Conservation (phyloP, 352 stramenopile species). For the Pythium phragmiticola region DNA sequence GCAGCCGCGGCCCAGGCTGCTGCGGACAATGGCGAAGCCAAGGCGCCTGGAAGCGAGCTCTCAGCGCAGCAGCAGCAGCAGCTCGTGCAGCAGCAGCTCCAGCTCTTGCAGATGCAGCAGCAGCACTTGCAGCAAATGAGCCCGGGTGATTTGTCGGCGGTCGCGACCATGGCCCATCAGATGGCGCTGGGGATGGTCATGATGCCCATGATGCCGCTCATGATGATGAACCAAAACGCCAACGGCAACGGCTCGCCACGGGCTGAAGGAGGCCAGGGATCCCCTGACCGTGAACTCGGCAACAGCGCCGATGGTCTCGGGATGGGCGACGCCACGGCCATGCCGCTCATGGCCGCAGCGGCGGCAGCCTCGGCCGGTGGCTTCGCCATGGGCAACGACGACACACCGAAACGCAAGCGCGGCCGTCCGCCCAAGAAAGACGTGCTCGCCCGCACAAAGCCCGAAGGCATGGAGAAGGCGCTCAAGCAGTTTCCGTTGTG, state of each 20-base stretch:
- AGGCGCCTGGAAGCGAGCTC: slow-evolving; percentile 25
- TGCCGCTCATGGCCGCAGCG: slow-evolving; percentile 35
- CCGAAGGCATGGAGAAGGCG: slow-evolving; percentile 44
- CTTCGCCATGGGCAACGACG: slow-evolving; percentile 47
- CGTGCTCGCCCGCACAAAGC: slow-evolving; percentile 44
- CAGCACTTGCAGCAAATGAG: slow-evolving; percentile 58
- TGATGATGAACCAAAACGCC: slow-evolving; percentile 54
- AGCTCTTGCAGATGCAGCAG: slow-evolving; percentile 53
- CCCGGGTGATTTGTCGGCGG: slow-evolving; percentile 41
- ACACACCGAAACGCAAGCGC: slow-evolving; percentile 68
- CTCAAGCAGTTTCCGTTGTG: slow-evolving; percentile 68
- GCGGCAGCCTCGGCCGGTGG: background rate
- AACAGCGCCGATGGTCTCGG: slow-evolving; percentile 11
- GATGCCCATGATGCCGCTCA: slow-evolving; percentile 78
- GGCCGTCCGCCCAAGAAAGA: slow-evolving; percentile 69
- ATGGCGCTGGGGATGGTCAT: slow-evolving; percentile 65
- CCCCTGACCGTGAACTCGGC: slow-evolving; percentile 16
- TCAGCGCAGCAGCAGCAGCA: slow-evolving; percentile 52
- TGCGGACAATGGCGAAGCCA: slow-evolving; percentile 3
- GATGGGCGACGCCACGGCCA: slow-evolving; percentile 17
- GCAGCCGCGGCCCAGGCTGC: background rate
- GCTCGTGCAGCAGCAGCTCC: slow-evolving; percentile 64
- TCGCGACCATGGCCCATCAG: slow-evolving; percentile 61
- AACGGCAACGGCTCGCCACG: slow-evolving; percentile 18
- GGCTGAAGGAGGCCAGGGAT: slow-evolving; percentile 6